phyloP scores from a whole-genome alignment of 495 filamentous ascomycete species.

The Tuber borchii region DNA sequence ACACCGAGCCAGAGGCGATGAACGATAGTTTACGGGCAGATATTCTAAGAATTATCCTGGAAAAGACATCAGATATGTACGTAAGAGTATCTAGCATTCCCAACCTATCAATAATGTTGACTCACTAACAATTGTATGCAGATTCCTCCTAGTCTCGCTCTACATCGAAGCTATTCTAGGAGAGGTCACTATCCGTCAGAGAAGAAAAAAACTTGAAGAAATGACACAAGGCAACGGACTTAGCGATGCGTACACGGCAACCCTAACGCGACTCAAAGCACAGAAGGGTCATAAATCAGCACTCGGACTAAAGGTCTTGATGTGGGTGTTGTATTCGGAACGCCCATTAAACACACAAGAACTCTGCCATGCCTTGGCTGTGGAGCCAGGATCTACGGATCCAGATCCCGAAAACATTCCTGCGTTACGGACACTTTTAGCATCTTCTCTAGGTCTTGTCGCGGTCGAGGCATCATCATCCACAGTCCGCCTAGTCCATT shows the following conservation, averaged over 20 bases:
- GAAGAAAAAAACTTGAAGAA: not conserved
- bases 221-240: not conserved
- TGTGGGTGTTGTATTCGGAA: not conserved
- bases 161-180: not conserved
- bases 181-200: not conserved
- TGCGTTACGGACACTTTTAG: no score
- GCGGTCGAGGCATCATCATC: not conserved
- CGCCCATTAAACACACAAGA: not conserved
- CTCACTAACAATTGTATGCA: not conserved
- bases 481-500: not conserved
- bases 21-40: no score
- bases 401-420: not conserved
- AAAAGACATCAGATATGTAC: no score
- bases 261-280: not conserved
- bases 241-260: not conserved
- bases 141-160: not conserved
- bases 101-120: not conserved
- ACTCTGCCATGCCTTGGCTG: not conserved
- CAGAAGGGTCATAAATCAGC: not conserved
- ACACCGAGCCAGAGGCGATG: no score
- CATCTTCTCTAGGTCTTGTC: no score
- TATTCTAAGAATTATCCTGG: not conserved
- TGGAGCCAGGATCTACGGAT: not conserved
- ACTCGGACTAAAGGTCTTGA: not conserved
- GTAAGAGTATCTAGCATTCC: not conserved